phyloP scores from a whole-genome alignment of 306 rosid genomes.

The Boehmeria nivea region DNA sequence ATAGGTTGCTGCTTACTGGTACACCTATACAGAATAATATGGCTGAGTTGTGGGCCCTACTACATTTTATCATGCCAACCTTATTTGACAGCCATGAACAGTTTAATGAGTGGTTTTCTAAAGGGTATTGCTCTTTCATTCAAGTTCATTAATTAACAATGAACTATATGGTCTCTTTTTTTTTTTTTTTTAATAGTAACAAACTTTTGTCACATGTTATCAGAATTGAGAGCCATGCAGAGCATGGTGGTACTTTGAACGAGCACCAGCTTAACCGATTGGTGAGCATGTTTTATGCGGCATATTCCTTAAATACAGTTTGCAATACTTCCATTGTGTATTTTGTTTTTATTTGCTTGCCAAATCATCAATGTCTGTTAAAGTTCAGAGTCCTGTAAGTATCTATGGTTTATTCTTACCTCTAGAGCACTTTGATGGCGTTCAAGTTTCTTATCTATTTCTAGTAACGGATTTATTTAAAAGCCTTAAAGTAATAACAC shows the following conservation, averaged over 20 bases:
- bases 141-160: conserved; percentile 15
- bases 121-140: conserved; percentile 60
- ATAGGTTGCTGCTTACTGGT: conserved; percentile 87
- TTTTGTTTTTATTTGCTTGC: too few relatives aligned
- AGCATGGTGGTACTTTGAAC: conserved; percentile 96
- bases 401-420: not conserved
- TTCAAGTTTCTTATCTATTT: not conserved
- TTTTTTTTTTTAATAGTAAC: conserved; percentile 11
- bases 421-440: not conserved
- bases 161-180: conserved; percentile 16
- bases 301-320: not conserved
- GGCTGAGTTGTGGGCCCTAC: conserved; percentile 99
- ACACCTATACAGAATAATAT: conserved; percentile 97
- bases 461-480: too few relatives aligned
- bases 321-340: too few relatives aligned
- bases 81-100: conserved; percentile 97
- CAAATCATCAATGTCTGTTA: too few relatives aligned
- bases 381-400: not conserved
- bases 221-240: conserved; percentile 98
- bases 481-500: not conserved
- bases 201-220: conserved; percentile 13
- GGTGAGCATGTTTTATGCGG: conserved; percentile 45
- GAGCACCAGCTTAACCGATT: conserved; percentile 97
- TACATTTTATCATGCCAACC: conserved; percentile 97
- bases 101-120: conserved; percentile 99